Evolutionary conservation across 257 asterid genomes (phyloP), one percentile per base, ranked within the genome.

Genomic region (Paulownia fortunei): DNA sequence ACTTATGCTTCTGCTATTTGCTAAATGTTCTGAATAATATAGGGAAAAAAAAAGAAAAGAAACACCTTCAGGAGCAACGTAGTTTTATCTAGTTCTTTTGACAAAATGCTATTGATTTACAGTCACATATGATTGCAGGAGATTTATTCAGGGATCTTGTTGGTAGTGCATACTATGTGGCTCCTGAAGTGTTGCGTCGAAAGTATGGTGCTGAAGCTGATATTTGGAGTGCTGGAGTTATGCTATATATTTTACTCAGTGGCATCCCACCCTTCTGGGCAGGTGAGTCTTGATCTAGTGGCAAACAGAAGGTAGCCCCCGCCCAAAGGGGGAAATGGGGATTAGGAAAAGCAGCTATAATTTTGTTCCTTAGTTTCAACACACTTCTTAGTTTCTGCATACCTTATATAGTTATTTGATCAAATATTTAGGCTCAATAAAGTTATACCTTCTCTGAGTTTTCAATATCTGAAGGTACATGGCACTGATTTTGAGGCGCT

Each of bases 211-310:
- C 87, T 49, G 97, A 88, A 84, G 94, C 91, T 79, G 97, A 92
- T 87, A 82, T 90, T 70, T 92, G 96, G 94, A 90, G 97, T 81
- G 96, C 92, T 24, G 97, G 97, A 46, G 97, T 92, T 41, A 90
- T 92, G 72, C 90, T 90, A 3, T 90, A 88, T 73, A 83, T 90
- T 77, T 64, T 92, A 79, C 90, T 92, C 47, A 82, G 97, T 78
- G 96, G 97, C 1, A 90, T 87, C 73, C 96, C 97, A 10, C 97
- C 97, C 44, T 92, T 92, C 73, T 88, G 87, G 87, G 97, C 96
- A 89, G 97, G 97, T 92, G 75, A 37, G 75, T 82, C 51, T 62
- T n/a, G n/a, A n/a, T n/a, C n/a, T n/a, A n/a, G n/a, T n/a, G n/a
- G n/a, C n/a, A n/a, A n/a, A n/a, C n/a, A n/a, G n/a, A n/a, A n/a